A percentile compares a stretch with the other conserved stretches of the same genome.
Conservation (phyloP, 2,329 filamentous ascomycete genomes). For the Sporothrix schenckii region DNA sequence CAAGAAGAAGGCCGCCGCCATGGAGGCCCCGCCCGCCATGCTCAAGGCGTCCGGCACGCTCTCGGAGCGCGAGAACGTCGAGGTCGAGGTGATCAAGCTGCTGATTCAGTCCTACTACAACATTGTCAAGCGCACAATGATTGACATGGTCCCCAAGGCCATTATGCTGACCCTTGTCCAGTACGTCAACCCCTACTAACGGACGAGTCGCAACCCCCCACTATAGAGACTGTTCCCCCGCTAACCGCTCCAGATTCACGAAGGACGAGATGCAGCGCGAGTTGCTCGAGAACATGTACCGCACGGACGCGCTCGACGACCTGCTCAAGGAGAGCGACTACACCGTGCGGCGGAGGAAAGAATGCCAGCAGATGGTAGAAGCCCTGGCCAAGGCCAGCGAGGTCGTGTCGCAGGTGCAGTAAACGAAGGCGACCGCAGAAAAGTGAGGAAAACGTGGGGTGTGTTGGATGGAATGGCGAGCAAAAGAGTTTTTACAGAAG, state of each 20-base stretch:
- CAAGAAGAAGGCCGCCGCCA: conserved; percentile 99
- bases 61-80: conserved; percentile 90
- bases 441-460: too few species aligned
- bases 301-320: conserved; percentile 84
- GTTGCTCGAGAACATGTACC: conserved; percentile 96
- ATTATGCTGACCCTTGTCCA: conserved; percentile 97
- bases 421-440: conserved; percentile 35
- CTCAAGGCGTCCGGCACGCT: conserved; percentile 93
- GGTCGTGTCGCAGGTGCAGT: conserved; percentile 84
- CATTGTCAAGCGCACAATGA: conserved; percentile 97
- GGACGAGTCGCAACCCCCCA: not conserved
- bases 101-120: conserved; percentile 97
- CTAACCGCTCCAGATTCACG: conserved; percentile 61
- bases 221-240: not conserved
- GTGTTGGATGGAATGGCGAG: not conserved
- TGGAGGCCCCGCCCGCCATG: conserved; percentile 91
- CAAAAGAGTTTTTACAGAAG: not conserved
- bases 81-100: conserved; percentile 98
- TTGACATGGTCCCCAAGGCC: conserved; percentile 99
- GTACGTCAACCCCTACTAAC: not conserved
- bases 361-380: conserved; percentile 99
- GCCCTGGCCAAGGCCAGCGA: conserved; percentile 86
- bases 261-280: conserved; percentile 99
- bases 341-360: conserved; percentile 90
- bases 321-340: conserved; percentile 98